Evolutionary conservation across 805 yeast genomes (phyloP).

Genomic region (Lipomyces yamadae): DNA sequence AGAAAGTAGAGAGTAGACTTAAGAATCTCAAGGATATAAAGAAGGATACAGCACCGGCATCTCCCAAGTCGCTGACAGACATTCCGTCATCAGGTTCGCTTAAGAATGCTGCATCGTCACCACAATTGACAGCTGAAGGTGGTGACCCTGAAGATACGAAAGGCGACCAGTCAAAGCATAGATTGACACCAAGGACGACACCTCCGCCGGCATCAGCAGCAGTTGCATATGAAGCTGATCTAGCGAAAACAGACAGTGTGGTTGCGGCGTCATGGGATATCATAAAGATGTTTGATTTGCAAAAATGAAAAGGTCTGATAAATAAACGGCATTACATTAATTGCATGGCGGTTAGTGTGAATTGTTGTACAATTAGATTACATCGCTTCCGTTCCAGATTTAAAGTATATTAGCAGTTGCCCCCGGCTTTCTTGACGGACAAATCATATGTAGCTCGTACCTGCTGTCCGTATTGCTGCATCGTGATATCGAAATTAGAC

Average conservation of each 20-base stretch:
- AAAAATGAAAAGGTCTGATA: neutral
- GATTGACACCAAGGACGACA: neutral
- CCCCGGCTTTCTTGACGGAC: neutral
- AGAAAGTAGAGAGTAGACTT: conserved; percentile 6
- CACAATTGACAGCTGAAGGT: conserved; percentile 61
- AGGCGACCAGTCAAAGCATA: conserved; percentile 52
- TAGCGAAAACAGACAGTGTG: neutral
- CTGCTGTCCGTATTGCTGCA: too few species aligned
- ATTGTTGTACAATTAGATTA: neutral
- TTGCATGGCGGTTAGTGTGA: neutral
- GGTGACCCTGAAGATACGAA: conserved; percentile 77
- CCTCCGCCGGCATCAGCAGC: neutral
- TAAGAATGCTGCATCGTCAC: neutral
- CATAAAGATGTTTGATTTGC: neutral
- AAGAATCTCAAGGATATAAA: conserved; percentile 5
- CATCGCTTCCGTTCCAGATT: neutral
- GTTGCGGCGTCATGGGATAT: neutral
- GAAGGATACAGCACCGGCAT: neutral
- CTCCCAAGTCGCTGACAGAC: neutral
- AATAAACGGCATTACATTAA: neutral
- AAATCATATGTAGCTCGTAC: neutral
- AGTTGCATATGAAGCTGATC: neutral
- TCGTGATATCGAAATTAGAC: neutral
- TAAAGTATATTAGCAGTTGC: neutral
- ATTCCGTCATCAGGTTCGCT: neutral